Evolutionary conservation across 2,329 filamentous ascomycete genomes (phyloP).

Genomic region (Pseudomassariella vexata): DNA sequence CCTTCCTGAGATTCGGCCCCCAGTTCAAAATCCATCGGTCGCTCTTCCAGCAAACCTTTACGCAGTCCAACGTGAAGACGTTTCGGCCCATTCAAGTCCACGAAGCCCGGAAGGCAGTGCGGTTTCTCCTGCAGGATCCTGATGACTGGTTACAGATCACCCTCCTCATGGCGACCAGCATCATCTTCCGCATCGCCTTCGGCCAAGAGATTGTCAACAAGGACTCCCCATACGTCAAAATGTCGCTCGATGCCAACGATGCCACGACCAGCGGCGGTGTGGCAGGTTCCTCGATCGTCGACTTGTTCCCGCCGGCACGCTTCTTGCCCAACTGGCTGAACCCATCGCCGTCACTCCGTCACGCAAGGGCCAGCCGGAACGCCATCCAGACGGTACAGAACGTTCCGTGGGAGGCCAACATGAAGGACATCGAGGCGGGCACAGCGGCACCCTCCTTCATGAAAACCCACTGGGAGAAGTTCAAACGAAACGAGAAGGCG

Average conservation of each 20-base stretch:
- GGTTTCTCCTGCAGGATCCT: conserved; percentile 13
- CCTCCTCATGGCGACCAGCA: conserved; percentile 17
- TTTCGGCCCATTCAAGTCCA: conserved; percentile 27
- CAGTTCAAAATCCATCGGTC: conserved; percentile 34
- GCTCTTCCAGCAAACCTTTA: conserved; percentile 34
- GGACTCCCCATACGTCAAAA: conserved; percentile 18
- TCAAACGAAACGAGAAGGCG: conserved; percentile 19
- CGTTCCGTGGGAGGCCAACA: conserved; percentile 29
- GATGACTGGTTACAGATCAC: conserved; percentile 16
- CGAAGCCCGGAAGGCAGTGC: conserved; percentile 21
- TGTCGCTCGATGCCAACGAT: conserved; percentile 9
- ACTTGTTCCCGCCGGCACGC: conserved; percentile 39
- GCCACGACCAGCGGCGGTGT: conserved; percentile 12
- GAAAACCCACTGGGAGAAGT: conserved; percentile 21
- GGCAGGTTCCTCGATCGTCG: conserved; percentile 33
- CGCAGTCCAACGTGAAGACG: conserved; percentile 23
- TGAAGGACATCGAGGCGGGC: conserved; percentile 25
- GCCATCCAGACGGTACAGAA: conserved; percentile 31
- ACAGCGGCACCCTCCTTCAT: conserved; percentile 23
- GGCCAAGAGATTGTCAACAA: conserved; percentile 15
- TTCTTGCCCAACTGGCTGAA: conserved; percentile 31
- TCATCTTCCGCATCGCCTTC: conserved; percentile 20
- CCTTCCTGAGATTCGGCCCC: conserved; percentile 25
- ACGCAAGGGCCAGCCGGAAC: conserved; percentile 14
- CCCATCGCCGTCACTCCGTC: conserved; percentile 14